These are phyloP conservation scores for Candida pseudoviswanathii DNA, from an alignment of 1,139 yeast species.

Conservation along the genomic window DNA sequence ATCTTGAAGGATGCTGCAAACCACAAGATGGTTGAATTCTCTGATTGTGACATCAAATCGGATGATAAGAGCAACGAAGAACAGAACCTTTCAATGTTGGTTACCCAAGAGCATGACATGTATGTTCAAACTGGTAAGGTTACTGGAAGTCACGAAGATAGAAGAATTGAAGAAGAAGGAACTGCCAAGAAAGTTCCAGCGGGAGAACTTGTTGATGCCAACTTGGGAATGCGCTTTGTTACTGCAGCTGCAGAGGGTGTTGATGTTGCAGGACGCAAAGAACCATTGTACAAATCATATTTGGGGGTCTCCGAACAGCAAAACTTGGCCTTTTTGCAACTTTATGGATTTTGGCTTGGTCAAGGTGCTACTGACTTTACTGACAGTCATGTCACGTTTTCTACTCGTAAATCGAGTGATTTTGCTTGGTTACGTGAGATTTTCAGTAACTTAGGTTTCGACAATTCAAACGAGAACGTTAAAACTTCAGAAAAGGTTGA, in stretches of 20 bases:
- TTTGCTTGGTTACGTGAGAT: background rate
- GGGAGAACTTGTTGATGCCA: background rate
- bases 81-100: background rate
- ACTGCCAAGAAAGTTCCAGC: constrained; percentile 3
- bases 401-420: background rate
- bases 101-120: constrained; percentile 9
- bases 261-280: background rate
- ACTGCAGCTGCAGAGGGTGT: background rate
- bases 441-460: background rate
- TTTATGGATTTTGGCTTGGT: background rate
- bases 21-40: constrained; percentile 8
- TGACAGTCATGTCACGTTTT: too few species aligned
- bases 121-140: constrained; percentile 6
- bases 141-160: background rate
- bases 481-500: background rate
- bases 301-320: background rate
- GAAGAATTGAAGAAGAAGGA: background rate
- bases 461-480: background rate
- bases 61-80: too few species aligned
- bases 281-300: background rate
- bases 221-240: too few species aligned
- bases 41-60: background rate
- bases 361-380: background rate
- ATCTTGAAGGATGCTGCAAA: constrained; percentile 8
- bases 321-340: background rate